phyloP scores from a whole-genome alignment of 2,329 filamentous ascomycete species.

The Aspergillus sp. region DNA sequence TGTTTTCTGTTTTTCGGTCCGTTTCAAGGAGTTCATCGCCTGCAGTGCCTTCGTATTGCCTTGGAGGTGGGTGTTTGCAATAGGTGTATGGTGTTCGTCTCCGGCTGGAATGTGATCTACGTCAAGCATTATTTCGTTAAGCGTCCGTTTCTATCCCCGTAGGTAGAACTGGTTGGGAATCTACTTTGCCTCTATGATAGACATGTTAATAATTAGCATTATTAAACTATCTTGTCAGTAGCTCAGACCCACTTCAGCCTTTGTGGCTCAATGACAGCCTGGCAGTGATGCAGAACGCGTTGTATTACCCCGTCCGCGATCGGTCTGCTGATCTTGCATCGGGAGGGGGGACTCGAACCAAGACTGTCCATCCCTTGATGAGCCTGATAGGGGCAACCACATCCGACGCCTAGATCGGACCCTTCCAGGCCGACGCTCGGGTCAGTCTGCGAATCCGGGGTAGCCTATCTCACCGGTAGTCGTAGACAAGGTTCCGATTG shows the following conservation, averaged over 20 bases:
- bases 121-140: slow-evolving; percentile 11
- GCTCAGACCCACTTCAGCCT: not conserved
- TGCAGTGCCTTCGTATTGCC: slow-evolving; percentile 22
- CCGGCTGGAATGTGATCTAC: slow-evolving; percentile 33
- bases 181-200: not conserved
- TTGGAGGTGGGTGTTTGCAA: slow-evolving; percentile 30
- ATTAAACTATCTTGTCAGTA: not conserved
- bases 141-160: not conserved
- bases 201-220: not conserved
- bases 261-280: not conserved
- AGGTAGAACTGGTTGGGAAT: not conserved
- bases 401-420: not conserved
- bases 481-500: not conserved
- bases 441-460: not conserved
- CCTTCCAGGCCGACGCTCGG: not conserved
- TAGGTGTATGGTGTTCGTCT: slow-evolving; percentile 36
- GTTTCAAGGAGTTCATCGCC: slow-evolving; percentile 23
- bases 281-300: not conserved
- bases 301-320: not conserved
- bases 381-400: not conserved
- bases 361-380: not conserved
- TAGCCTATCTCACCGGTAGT: not conserved
- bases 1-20: slow-evolving; percentile 25
- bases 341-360: not conserved
- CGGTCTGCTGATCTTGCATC: not conserved